These are phyloP conservation scores for Pythium phragmitis DNA, from an alignment of 352 stramenopile genomes.

Conservation along the genomic window DNA sequence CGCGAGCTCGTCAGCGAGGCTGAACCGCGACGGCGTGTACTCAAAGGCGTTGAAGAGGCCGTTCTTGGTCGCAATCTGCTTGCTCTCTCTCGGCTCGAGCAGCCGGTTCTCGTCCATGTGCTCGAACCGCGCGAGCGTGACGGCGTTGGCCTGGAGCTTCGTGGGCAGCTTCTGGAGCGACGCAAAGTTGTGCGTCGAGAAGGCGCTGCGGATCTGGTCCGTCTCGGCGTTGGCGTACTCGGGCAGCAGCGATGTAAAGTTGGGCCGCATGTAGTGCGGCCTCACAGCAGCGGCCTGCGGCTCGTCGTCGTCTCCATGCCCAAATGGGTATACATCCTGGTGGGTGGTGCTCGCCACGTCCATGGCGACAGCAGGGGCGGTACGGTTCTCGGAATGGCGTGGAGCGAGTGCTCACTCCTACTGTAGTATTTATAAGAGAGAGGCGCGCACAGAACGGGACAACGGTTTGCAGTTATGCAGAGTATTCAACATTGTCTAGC, in stretches of 20 bases:
- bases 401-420: not conserved
- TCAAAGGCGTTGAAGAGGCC: slow-evolving; percentile 79
- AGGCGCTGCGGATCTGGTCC: slow-evolving; percentile 77
- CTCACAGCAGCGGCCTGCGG: not conserved
- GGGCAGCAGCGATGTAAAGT: slow-evolving; percentile 77
- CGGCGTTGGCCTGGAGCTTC: slow-evolving; percentile 48
- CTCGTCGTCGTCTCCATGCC: not conserved
- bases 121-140: slow-evolving; percentile 68
- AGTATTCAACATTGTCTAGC: no score
- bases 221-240: slow-evolving; percentile 77
- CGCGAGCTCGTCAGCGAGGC: slow-evolving; percentile 54
- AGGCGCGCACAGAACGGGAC: not conserved
- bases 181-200: slow-evolving; percentile 61
- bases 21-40: slow-evolving; percentile 73
- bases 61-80: slow-evolving; percentile 63
- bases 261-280: slow-evolving; percentile 82
- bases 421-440: slow-evolving; percentile 6
- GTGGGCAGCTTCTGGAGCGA: slow-evolving; percentile 68
- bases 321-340: not conserved
- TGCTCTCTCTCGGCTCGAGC: slow-evolving; percentile 31
- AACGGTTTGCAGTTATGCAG: no score
- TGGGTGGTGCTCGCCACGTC: slow-evolving; percentile 17
- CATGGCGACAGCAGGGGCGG: not conserved
- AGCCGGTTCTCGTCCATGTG: slow-evolving; percentile 77
- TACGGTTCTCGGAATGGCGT: not conserved